Conservation (phyloP, 768 basidiomycete genomes). For the Candolleomyces eurysporus region DNA sequence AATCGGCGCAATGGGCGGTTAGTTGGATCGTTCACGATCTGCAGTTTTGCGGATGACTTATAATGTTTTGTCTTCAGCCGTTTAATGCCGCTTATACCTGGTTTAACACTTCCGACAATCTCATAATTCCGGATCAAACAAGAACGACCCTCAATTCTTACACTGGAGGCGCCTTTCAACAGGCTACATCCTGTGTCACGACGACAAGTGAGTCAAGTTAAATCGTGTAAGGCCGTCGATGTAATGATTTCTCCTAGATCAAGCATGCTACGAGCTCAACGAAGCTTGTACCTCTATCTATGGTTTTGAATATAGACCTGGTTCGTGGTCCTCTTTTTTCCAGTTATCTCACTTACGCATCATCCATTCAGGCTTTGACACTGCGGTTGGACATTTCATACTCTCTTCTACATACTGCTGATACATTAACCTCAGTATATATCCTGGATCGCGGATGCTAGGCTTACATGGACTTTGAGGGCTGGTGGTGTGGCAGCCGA, state of each 20-base stretch:
- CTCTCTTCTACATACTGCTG: background rate
- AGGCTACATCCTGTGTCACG: conserved; percentile 74
- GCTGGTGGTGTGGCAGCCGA: conserved; percentile 60
- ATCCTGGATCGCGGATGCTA: conserved; percentile 66
- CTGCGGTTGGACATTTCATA: conserved; percentile 34
- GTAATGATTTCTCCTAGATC: conserved; percentile 40
- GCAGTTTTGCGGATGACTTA: conserved; percentile 3
- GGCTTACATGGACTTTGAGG: conserved; percentile 69
- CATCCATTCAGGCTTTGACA: conserved; percentile 39
- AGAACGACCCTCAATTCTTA: conserved; percentile 61
- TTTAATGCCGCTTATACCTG: conserved; percentile 74
- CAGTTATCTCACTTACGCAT: background rate
- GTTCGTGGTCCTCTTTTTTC: conserved; percentile 24
- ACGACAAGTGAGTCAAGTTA: conserved; percentile 43
- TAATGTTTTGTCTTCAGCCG: conserved; percentile 42
- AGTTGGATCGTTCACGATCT: conserved; percentile 22
- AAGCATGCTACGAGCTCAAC: conserved; percentile 62
- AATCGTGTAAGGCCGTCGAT: background rate
- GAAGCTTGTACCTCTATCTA: conserved; percentile 63
- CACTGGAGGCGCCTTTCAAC: conserved; percentile 76
- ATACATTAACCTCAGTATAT: conserved; percentile 54
- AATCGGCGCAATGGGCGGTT: conserved; percentile 81
- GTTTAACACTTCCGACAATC: conserved; percentile 61
- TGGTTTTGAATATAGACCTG: conserved; percentile 81
- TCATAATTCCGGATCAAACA: conserved; percentile 52